Percentiles rank a stretch among this genome's conserved stretches.
phyloP scores from a whole-genome alignment of 177 flowering plant species.

The Telopea speciosissima region DNA sequence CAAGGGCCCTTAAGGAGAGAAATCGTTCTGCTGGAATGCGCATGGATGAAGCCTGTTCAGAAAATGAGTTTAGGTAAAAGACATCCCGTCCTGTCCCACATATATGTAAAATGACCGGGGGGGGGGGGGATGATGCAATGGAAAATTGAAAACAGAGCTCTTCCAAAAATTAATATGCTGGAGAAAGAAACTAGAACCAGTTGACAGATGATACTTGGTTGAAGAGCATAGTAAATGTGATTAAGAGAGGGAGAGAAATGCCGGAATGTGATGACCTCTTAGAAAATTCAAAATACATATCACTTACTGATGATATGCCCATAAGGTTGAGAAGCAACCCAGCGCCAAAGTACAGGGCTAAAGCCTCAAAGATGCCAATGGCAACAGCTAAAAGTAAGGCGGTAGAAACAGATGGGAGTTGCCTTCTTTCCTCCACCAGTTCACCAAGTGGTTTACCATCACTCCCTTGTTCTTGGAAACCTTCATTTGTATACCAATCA shows the following conservation, averaged over 20 bases:
- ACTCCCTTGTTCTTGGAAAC: constrained; percentile 17
- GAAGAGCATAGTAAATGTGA: not conserved
- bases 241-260: not conserved
- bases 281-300: not conserved
- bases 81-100: constrained; percentile 13
- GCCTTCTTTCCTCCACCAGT: constrained; percentile 42
- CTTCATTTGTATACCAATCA: constrained; percentile 16
- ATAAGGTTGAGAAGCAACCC: constrained; percentile 70
- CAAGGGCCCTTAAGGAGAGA: constrained; percentile 81
- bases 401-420: constrained; percentile 85
- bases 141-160: not conserved
- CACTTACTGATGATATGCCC: constrained; percentile 77
- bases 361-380: constrained; percentile 80
- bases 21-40: constrained; percentile 56
- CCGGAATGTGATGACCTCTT: not conserved
- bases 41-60: constrained; percentile 75
- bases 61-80: constrained; percentile 17
- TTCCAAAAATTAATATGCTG: not conserved
- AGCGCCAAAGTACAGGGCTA: constrained; percentile 69
- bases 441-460: constrained; percentile 27
- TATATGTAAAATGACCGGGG: constrained; percentile 9
- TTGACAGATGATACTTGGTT: not conserved
- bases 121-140: no score
- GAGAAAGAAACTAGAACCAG: not conserved
- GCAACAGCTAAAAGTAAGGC: constrained; percentile 78